These are phyloP conservation scores for Botrytis galanthina DNA, from an alignment of 2,329 filamentous ascomycete species.

Conservation along the genomic window DNA sequence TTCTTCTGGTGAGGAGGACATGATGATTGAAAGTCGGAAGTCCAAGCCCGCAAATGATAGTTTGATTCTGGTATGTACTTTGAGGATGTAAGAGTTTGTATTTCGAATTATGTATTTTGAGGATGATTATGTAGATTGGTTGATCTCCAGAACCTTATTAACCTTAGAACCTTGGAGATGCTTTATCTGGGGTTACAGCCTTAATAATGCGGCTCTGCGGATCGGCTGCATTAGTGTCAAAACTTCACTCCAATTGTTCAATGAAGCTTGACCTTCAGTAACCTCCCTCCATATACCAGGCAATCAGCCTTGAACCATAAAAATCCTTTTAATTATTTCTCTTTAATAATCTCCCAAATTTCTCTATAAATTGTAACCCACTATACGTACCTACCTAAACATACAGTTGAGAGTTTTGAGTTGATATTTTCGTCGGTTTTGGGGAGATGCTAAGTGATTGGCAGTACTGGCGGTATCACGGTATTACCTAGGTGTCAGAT, in stretches of 20 bases:
- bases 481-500: background rate
- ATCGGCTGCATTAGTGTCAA: slow-evolving; percentile 30
- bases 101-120: background rate
- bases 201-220: slow-evolving; percentile 36
- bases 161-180: background rate
- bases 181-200: slow-evolving; percentile 1
- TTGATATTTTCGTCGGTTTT: background rate
- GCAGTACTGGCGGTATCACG: background rate
- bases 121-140: background rate
- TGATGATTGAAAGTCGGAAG: slow-evolving; percentile 1
- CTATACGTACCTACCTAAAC: background rate
- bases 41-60: background rate
- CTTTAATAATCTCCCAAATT: background rate
- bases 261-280: background rate
- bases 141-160: background rate
- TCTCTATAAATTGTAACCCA: background rate
- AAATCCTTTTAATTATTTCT: background rate
- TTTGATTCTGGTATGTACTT: background rate
- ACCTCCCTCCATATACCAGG: background rate
- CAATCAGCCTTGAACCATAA: background rate
- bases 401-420: background rate
- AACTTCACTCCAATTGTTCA: slow-evolving; percentile 5
- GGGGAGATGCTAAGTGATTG: background rate
- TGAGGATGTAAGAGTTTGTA: background rate
- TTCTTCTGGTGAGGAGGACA: slow-evolving; percentile 21